Base-by-base conservation (phyloP, 2,329 filamentous ascomycete species). In the Trichoderma afroharzianum region DNA sequence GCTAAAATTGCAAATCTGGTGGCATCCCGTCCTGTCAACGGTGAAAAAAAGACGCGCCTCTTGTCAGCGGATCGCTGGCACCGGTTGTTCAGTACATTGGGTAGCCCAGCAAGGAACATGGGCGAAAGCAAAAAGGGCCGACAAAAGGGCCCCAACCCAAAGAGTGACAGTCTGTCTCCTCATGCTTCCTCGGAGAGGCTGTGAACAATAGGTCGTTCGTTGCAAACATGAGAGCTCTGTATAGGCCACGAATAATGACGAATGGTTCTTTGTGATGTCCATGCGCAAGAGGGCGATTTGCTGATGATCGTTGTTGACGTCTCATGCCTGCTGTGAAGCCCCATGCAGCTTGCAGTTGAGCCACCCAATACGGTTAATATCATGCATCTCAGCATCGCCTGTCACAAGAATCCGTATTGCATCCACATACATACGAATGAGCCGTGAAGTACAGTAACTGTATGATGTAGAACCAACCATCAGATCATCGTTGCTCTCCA, bases 91-190 rank as follows among this genome's bases (percentile, higher is more conserved):
- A 39, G 28, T 3, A 59, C 28, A 33, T 36, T 32, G 57, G 14
- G 33, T 50, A 47, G n/a, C 57, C 39, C n/a, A 62, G 9, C 66
- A 69, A 47, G 39, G 57, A 61, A 33, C 68, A 70, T 58, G 28
- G 61, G 50, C 39, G 28, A 53, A 30, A 18, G 43, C 24, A 18
- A 71, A 67, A 71, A 67, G 70, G 70, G 63, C 70, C 70, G 70
- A 71, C 39, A 21, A 21, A 55, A 9, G n/a, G 30, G 21, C 70
- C 30, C 70, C 70, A 68, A 63, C 55, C 63, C 55, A 9, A 39
- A n/a, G 28, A 33, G 47, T 21, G 67, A 26, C 58, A 53, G 18
- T 28, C 43, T 24, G 12, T 33, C n/a, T 62, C 30, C 30, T 59
- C 53, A 18, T 59, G 50, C 18, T 47, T 26, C 39, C 26, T 6